A percentile compares a stretch with the other conserved stretches of the same genome.
Conservation (phyloP, 2,329 filamentous ascomycete species). For the Colletotrichum sidae region DNA sequence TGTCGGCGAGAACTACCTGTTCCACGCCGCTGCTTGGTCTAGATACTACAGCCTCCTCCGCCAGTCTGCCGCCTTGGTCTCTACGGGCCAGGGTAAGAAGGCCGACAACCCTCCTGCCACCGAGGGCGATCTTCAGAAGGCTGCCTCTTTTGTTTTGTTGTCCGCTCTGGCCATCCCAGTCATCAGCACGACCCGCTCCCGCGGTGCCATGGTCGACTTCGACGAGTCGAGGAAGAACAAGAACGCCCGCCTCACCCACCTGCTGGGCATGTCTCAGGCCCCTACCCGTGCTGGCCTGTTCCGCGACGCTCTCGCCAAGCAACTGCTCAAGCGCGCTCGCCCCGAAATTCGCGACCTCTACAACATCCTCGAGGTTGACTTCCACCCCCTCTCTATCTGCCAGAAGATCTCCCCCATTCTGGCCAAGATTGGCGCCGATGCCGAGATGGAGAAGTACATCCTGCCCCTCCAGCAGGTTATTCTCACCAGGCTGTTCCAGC, state of each 20-base stretch:
- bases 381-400: constrained; percentile 98
- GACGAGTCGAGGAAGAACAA: constrained; percentile 99
- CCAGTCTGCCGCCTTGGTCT: constrained; percentile 85
- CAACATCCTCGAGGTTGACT: constrained; percentile 99
- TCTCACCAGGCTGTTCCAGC: constrained; percentile 97
- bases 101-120: constrained; percentile 91
- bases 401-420: constrained; percentile 98
- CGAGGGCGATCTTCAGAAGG: constrained; percentile 92
- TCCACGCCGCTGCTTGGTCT: constrained; percentile 98
- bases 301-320: constrained; percentile 95
- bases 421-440: constrained; percentile 89
- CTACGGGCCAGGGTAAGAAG: constrained; percentile 89
- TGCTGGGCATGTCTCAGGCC: constrained; percentile 90
- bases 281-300: constrained; percentile 92
- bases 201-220: constrained; percentile 94
- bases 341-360: constrained; percentile 97
- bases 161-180: constrained; percentile 98
- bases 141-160: constrained; percentile 93
- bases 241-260: constrained; percentile 95
- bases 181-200: constrained; percentile 97
- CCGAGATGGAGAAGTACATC: constrained; percentile 98
- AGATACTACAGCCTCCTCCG: constrained; percentile 97
- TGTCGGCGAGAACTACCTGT: constrained; percentile 98
- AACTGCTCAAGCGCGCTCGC: constrained; percentile 89
- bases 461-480: constrained; percentile 97